These are phyloP conservation scores for Schizochytrium sp. DNA, from an alignment of 108 stramenopile genomes.

Conservation along the genomic window DNA sequence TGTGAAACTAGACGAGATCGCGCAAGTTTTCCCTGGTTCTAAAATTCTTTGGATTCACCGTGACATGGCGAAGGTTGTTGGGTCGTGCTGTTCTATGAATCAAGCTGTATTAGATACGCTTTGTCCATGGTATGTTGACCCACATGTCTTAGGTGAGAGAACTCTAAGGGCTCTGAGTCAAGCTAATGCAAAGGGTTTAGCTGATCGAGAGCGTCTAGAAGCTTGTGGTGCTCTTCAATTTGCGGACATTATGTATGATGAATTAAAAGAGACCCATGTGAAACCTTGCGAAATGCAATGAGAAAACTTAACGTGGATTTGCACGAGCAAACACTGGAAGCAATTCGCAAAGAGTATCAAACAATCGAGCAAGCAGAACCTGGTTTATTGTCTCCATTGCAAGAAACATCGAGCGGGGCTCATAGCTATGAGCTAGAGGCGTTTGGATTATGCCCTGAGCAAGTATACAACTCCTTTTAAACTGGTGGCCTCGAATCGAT, in stretches of 20 bases:
- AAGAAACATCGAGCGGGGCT: no score
- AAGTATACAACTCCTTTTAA: neutral
- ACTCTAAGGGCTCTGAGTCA: neutral
- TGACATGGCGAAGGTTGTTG: conserved; percentile 23
- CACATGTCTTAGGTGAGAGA: neutral
- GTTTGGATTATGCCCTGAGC: neutral
- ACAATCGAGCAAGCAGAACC: no score
- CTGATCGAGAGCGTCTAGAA: neutral
- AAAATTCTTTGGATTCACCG: neutral
- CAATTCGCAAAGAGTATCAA: neutral
- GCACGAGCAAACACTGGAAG: neutral
- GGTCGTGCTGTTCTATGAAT: conserved; percentile 56
- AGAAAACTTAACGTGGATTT: neutral
- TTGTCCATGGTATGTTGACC: conserved; percentile 3
- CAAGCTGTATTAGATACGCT: conserved; percentile 46
- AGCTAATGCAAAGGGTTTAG: neutral
- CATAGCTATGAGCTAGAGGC: neutral
- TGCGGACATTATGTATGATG: neutral
- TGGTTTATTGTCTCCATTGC: no score
- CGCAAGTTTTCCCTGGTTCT: neutral
- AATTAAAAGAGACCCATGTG: neutral
- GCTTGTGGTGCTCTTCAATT: neutral
- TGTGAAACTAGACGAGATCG: neutral
- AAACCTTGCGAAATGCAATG: neutral
- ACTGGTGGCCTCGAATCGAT: no score